Evolutionary conservation across 331 rosid genomes (phyloP), one percentile per base, ranked within the genome.

Genomic region (Rhamnella rubrinervis): DNA sequence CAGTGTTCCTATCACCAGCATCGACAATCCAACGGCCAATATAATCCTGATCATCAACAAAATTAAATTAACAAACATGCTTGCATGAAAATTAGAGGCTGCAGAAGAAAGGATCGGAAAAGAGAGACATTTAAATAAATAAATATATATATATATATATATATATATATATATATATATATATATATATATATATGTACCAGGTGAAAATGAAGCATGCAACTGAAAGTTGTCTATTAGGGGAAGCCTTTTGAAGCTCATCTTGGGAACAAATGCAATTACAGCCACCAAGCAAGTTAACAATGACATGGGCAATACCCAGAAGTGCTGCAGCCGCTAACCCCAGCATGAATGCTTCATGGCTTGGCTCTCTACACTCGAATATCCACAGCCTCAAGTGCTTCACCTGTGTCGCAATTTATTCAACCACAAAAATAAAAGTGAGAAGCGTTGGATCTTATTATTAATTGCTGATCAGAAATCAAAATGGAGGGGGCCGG

Each of bases 281-380:
- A 76, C 91, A 89, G 7, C 97, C 99, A 55, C 96, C 96, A 13
- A 91, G 72, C 80, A 95, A 76, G 77, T 89, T 87, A 39, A 86
- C 80, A 62, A 95, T 57, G 12, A 87, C 74, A 84, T 95, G 99
- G 51, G 97, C 93, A 61, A 85, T 51, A 14, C 75, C 78, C 85
- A 95, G 68, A 37, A 95, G 87, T 26, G 70, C 73, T 18, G 86
- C 90, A 75, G 96, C 97, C 16, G 72, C 90, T 47, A 91, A 72
- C 9, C 97, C 99, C 38, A 91, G 75, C 82, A 75, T 74, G 84
- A 89, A 95, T 56, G 97, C 97, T 71, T 87, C 81, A 44, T 76
- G 84, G 47, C 97, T 95, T 70, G 99, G 99, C 0, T 91, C 96
- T 83, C 88, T 87, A 38, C 99, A 95, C 87, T 95, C 99, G 52